A percentile compares a stretch with the other conserved stretches of the same genome.
Conservation (phyloP, 129 eudicot genomes). For the Glebionis coronaria region DNA sequence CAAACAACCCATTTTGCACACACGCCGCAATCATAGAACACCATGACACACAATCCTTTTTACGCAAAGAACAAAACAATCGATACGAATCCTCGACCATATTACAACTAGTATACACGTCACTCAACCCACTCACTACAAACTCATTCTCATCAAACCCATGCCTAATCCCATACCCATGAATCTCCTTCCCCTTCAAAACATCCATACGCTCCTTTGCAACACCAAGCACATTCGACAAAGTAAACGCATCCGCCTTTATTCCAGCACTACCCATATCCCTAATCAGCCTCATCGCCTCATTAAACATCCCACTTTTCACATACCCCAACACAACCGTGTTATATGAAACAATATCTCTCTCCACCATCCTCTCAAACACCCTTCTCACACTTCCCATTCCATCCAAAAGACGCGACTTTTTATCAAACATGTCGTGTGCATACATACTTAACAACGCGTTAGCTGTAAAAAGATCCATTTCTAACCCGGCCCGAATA, state of each 20-base stretch:
- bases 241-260: constrained; percentile 69
- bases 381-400: constrained; percentile 49
- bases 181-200: constrained; percentile 72
- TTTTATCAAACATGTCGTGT: constrained; percentile 49
- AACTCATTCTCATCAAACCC: constrained; percentile 51
- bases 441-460: constrained; percentile 80
- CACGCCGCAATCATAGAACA: constrained; percentile 62
- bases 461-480: constrained; percentile 62
- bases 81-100: constrained; percentile 46
- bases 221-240: constrained; percentile 64
- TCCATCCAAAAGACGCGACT: constrained; percentile 10
- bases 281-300: constrained; percentile 50
- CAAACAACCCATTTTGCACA: constrained; percentile 71
- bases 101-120: constrained; percentile 72
- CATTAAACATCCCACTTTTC: constrained; percentile 49
- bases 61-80: constrained; percentile 47
- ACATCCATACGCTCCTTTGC: constrained; percentile 52
- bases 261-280: constrained; percentile 54
- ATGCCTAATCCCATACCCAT: constrained; percentile 64
- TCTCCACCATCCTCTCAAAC: constrained; percentile 51
- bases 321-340: constrained; percentile 63
- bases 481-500: constrained; percentile 55
- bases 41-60: constrained; percentile 50
- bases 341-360: constrained; percentile 75
- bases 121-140: constrained; percentile 62